Conservation (phyloP, 768 basidiomycete genomes). For the Lactarius evosmus region DNA sequence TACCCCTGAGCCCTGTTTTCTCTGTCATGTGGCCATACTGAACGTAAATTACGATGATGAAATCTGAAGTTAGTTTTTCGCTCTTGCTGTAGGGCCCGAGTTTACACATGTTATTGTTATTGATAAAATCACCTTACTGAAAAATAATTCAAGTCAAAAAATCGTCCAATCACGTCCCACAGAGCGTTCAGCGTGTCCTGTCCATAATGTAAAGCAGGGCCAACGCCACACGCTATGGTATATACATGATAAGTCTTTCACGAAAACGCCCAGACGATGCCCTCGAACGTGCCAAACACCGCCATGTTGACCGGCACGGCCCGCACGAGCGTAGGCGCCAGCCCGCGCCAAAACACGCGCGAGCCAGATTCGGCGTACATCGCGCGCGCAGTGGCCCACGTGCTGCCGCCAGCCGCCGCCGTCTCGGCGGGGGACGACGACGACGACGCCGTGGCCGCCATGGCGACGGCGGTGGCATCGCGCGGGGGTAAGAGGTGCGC, state of each 20-base stretch:
- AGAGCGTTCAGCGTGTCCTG: too few species aligned
- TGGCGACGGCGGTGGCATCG: constrained; percentile 2
- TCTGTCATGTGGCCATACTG: background rate
- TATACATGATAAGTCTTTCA: background rate
- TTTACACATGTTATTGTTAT: too few species aligned
- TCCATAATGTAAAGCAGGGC: too few species aligned
- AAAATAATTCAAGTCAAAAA: background rate
- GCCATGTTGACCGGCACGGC: constrained; percentile 88
- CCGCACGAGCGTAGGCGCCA: constrained; percentile 77
- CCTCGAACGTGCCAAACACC: constrained; percentile 72
- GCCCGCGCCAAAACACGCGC: constrained; percentile 69
- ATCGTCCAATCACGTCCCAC: too few species aligned
- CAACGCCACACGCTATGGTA: too few species aligned
- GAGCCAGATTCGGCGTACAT: constrained; percentile 65
- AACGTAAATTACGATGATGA: background rate
- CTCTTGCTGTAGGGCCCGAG: too few species aligned
- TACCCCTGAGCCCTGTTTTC: background rate
- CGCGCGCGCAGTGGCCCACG: constrained; percentile 56
- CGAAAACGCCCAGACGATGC: constrained; percentile 45
- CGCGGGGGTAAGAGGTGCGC: constrained; percentile 35
- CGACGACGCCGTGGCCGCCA: background rate
- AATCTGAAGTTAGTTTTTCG: too few species aligned
- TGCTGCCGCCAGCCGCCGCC: constrained; percentile 33
- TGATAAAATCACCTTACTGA: too few species aligned
- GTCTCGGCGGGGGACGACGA: background rate